A percentile compares a stretch with the other conserved stretches of the same genome.
These are phyloP conservation scores for Flaveria ramosissima DNA, from an alignment of 129 eudicot species.

Conservation along the genomic window DNA sequence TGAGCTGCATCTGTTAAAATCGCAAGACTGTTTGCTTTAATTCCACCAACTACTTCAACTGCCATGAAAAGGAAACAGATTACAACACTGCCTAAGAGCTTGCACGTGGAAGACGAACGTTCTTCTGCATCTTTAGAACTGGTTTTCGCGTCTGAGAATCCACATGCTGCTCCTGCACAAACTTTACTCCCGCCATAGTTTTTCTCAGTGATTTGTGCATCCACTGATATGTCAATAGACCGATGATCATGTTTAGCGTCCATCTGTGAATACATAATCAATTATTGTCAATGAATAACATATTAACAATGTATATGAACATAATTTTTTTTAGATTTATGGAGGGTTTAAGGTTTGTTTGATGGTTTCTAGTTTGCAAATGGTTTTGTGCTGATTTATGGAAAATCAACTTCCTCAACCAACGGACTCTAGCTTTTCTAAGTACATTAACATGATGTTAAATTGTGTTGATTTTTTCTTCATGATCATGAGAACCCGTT, in stretches of 20 bases:
- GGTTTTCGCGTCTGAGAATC: slow-evolving; percentile 42
- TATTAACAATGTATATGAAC: not conserved
- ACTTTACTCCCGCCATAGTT: slow-evolving; percentile 28
- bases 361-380: too few species aligned
- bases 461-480: not conserved
- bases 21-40: slow-evolving; percentile 55
- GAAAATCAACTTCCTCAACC: too few species aligned
- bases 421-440: too few species aligned
- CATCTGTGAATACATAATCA: slow-evolving; percentile 17
- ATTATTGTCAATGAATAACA: not conserved
- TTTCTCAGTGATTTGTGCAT: slow-evolving; percentile 12
- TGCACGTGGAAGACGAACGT: slow-evolving; percentile 45
- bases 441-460: not conserved
- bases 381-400: too few species aligned
- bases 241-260: slow-evolving; percentile 9
- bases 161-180: slow-evolving; percentile 53
- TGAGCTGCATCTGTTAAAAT: slow-evolving; percentile 66
- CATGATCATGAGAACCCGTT: not conserved
- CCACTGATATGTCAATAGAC: slow-evolving; percentile 13
- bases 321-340: too few species aligned
- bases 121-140: slow-evolving; percentile 44
- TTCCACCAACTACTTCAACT: slow-evolving; percentile 54
- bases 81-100: slow-evolving; percentile 39
- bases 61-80: slow-evolving; percentile 52
- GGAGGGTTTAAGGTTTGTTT: too few species aligned